Conservation (phyloP, 768 basidiomycete genomes). For the Rhizopogon vesiculosus region DNA sequence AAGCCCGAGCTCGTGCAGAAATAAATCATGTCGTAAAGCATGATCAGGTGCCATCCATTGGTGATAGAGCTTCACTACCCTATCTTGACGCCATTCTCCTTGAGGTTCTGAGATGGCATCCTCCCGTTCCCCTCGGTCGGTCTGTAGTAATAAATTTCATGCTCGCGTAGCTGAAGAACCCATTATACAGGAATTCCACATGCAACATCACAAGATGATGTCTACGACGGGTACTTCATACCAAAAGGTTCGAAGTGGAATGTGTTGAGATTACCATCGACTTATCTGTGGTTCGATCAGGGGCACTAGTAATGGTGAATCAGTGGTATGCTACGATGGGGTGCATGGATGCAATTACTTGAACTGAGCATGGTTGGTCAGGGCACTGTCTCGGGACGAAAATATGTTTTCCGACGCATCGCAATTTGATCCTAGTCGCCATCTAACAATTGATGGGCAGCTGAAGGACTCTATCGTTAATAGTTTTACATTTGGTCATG, state of each 20-base stretch:
- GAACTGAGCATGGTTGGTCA: not conserved
- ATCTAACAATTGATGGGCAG: not conserved
- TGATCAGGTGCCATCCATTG: slow-evolving; percentile 5
- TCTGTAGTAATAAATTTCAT: not conserved
- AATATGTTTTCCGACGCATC: not conserved
- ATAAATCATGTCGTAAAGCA: slow-evolving; percentile 17
- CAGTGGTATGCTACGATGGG: not conserved
- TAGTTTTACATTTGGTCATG: not conserved
- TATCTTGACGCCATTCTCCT: slow-evolving; percentile 20
- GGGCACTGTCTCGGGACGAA: slow-evolving; percentile 2
- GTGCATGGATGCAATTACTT: not conserved
- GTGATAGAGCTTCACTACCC: slow-evolving; percentile 17
- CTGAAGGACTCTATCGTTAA: not conserved
- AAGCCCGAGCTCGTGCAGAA: slow-evolving; percentile 24
- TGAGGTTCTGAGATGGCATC: slow-evolving; percentile 20
- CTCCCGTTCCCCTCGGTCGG: slow-evolving; percentile 18
- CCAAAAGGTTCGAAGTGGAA: slow-evolving; percentile 38
- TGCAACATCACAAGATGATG: slow-evolving; percentile 27
- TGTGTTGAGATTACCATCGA: not conserved
- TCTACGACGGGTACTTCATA: slow-evolving; percentile 40
- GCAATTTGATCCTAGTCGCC: not conserved
- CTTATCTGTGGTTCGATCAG: not conserved
- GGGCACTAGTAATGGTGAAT: not conserved
- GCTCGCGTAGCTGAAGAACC: not conserved
- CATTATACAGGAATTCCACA: slow-evolving; percentile 16